Evolutionary conservation across 2,329 filamentous ascomycete species (phyloP).

Genomic region (Aspergillus proliferans): DNA sequence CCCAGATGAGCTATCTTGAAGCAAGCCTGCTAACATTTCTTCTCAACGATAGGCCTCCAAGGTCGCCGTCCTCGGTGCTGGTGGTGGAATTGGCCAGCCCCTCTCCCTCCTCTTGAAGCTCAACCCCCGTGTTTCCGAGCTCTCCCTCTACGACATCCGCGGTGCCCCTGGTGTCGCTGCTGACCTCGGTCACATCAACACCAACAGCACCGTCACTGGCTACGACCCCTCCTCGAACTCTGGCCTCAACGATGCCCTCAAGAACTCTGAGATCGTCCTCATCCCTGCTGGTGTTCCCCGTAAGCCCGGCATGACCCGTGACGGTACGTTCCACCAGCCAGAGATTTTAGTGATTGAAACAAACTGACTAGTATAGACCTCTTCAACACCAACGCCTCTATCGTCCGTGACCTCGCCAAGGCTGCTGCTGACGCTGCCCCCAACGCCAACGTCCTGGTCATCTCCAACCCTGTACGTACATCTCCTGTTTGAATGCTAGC

Average conservation of each 20-base stretch:
- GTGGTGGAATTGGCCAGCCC: constrained; percentile 96
- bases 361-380: constrained; percentile 55
- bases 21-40: constrained; percentile 9
- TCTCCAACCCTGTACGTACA: constrained; percentile 77
- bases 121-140: constrained; percentile 87
- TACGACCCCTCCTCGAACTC: constrained; percentile 66
- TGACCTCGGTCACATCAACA: constrained; percentile 98
- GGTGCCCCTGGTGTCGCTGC: constrained; percentile 93
- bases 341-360: neutral
- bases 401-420: constrained; percentile 97
- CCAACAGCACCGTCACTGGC: constrained; percentile 88
- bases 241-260: constrained; percentile 72
- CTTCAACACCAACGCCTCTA: constrained; percentile 99
- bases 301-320: constrained; percentile 99
- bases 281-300: constrained; percentile 98
- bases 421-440: constrained; percentile 81
- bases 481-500: neutral
- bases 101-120: constrained; percentile 97
- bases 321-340: constrained; percentile 51
- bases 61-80: constrained; percentile 93
- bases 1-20: no score
- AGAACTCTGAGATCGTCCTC: constrained; percentile 86
- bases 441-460: constrained; percentile 92
- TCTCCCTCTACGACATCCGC: constrained; percentile 96
- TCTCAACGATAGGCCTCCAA: constrained; percentile 68